Evolutionary conservation across 2,329 filamentous ascomycete species (phyloP).

Genomic region (Aaosphaeria arxii): DNA sequence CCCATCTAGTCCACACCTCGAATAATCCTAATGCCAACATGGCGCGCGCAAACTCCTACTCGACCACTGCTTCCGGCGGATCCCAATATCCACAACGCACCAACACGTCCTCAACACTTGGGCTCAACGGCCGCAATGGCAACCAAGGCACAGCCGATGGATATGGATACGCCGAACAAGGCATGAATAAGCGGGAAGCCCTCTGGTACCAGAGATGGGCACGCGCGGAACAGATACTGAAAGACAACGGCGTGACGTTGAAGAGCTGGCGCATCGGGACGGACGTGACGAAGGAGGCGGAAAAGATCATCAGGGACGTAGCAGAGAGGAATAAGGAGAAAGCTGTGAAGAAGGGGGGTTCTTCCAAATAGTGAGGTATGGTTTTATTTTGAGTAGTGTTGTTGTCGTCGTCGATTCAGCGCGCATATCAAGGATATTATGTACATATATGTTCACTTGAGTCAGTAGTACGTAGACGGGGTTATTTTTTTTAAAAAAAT

Average conservation of each 20-base stretch:
- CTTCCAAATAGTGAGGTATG: not conserved
- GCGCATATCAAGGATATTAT: too few species aligned
- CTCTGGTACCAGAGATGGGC: constrained; percentile 69
- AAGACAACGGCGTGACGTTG: constrained; percentile 63
- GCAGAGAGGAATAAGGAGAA: constrained; percentile 22
- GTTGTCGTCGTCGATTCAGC: not conserved
- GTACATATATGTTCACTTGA: not conserved
- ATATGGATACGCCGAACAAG: constrained; percentile 9
- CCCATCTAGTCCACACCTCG: constrained; percentile 10
- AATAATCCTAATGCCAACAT: constrained; percentile 14
- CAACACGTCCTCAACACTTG: constrained; percentile 22
- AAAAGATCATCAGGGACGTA: constrained; percentile 60
- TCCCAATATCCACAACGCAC: constrained; percentile 5
- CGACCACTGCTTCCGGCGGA: constrained; percentile 9
- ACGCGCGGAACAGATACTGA: constrained; percentile 62
- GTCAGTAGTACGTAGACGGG: too few species aligned
- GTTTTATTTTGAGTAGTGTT: not conserved
- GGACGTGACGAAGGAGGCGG: constrained; percentile 66
- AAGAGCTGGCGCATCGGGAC: constrained; percentile 71
- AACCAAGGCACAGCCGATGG: constrained; percentile 3
- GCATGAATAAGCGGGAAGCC: constrained; percentile 65
- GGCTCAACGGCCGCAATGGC: constrained; percentile 9
- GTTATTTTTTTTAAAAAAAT: too few species aligned
- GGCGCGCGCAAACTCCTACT: constrained; percentile 21
- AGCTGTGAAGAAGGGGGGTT: constrained; percentile 3